Evolutionary conservation across 768 basidiomycete genomes (phyloP), one percentile per base, ranked within the genome.

Genomic region (Holtermannia corniformis): DNA sequence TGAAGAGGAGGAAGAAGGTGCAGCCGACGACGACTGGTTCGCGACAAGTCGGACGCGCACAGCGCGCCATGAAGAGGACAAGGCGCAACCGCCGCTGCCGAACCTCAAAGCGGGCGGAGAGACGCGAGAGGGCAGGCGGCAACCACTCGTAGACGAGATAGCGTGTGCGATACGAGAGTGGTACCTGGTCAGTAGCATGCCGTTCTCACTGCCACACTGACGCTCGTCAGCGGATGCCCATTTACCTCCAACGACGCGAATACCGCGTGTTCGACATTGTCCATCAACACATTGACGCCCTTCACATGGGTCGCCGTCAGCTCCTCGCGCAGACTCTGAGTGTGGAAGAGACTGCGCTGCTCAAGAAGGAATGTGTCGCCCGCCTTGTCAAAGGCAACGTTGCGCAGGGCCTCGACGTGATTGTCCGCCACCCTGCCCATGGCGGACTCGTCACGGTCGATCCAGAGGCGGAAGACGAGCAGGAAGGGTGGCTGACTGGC

Each of bases 101-200:
- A 87, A 86, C n/a, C 79, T 96, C 45, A 92, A 91, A 58, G 87
- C 89, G 10, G 89, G 88, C 32, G 93, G 95, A 67, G 92, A 96
- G 61, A 97, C 93, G 1, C 78, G 80, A 3, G 83, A 85, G 0
- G 93, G 93, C 10, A 77, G 78, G 20, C 75, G 72, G 2, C 91
- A 95, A 65, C 93, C 93, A 10, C 84, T 97, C 66, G 82, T 97
- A 47, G 93, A 97, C 73, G 93, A 97, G 76, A 93, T 97, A 59
- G 88, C 93, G 0, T 93, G 89, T 5, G 92, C 93, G 0, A 75
- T 97, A 42, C 82, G 93, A 37, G 93, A 97, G 80, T 97, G 92
- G 91, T 86, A 93, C 49, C 55, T 44, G 19, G 59, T 62, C 27
- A 56, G 64, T 52, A 20, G 13, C 14, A 23, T 37, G 22, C 12